These are phyloP conservation scores for Alternaria sp. DNA, from an alignment of 2,329 filamentous ascomycete genomes.

Conservation along the genomic window DNA sequence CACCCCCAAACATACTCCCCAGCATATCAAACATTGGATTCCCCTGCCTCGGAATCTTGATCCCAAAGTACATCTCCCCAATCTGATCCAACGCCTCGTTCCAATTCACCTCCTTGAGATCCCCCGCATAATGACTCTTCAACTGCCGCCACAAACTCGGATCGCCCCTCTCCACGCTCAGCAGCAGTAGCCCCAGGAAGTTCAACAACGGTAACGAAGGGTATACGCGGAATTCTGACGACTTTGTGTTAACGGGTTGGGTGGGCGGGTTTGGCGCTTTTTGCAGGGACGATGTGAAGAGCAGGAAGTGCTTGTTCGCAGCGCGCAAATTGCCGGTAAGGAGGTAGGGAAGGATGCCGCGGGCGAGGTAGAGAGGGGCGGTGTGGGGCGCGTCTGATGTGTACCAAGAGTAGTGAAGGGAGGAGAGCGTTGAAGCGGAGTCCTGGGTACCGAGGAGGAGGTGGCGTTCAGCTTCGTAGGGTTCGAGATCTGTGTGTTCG, in stretches of 20 bases:
- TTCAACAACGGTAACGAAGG: conserved; percentile 93
- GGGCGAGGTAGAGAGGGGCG: conserved; percentile 83
- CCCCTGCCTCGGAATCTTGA: conserved; percentile 84
- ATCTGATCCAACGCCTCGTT: conserved; percentile 81
- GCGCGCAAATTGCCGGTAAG: conserved; percentile 89
- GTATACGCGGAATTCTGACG: conserved; percentile 80
- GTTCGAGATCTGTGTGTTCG: conserved; percentile 73
- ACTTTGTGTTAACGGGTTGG: conserved; percentile 80
- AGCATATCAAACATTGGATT: conserved; percentile 99
- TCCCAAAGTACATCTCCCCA: conserved; percentile 96
- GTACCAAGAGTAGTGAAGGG: conserved; percentile 95
- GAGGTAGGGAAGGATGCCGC: conserved; percentile 89
- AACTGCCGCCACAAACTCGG: conserved; percentile 82
- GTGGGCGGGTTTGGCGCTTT: conserved; percentile 71
- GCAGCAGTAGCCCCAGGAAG: conserved; percentile 84
- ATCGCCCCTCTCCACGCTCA: conserved; percentile 82
- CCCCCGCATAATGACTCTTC: conserved; percentile 77
- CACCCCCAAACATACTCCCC: conserved; percentile 89
- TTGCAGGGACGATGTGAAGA: conserved; percentile 74
- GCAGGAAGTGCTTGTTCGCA: conserved; percentile 80
- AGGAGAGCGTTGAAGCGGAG: conserved; percentile 79
- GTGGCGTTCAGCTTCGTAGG: conserved; percentile 92
- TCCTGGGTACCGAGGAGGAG: conserved; percentile 88
- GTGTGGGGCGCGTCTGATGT: conserved; percentile 85
- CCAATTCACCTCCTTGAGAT: conserved; percentile 84